Conservation (phyloP, 768 basidiomycete genomes). For the Boletus sp. region DNA sequence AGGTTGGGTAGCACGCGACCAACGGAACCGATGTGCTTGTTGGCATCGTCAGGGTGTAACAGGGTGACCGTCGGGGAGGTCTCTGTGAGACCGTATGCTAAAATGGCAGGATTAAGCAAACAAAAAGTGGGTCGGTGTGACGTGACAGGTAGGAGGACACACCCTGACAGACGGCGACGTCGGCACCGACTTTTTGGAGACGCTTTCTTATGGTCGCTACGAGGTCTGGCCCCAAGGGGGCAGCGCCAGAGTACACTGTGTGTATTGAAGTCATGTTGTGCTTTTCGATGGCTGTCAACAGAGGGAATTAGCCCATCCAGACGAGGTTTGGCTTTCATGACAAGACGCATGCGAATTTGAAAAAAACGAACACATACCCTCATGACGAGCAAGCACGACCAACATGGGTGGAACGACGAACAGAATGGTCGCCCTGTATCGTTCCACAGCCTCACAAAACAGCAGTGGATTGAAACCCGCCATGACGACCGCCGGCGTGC, state of each 20-base stretch:
- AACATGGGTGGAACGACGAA: constrained; percentile 83
- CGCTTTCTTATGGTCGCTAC: constrained; percentile 44
- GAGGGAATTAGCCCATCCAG: neutral
- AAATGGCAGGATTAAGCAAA: neutral
- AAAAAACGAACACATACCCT: constrained; percentile 41
- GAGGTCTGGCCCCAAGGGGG: constrained; percentile 69
- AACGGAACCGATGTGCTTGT: constrained; percentile 57
- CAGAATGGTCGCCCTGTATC: constrained; percentile 55
- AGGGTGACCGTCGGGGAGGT: constrained; percentile 71
- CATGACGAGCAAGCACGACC: constrained; percentile 67
- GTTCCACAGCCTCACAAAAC: constrained; percentile 64
- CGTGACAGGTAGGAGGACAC: neutral
- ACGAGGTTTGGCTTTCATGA: neutral
- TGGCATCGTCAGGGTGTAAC: constrained; percentile 41
- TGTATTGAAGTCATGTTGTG: constrained; percentile 63
- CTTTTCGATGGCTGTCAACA: constrained; percentile 50
- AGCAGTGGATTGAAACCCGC: constrained; percentile 66
- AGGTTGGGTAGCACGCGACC: constrained; percentile 73
- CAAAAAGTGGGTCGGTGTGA: neutral
- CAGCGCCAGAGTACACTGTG: constrained; percentile 69
- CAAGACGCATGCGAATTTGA: too few species aligned
- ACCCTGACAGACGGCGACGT: constrained; percentile 53
- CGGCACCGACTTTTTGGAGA: constrained; percentile 40
- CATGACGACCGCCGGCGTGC: constrained; percentile 55
- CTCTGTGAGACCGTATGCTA: constrained; percentile 80